Evolutionary conservation across 1,139 yeast species (phyloP).

Genomic region (Kodamaea derodonti): DNA sequence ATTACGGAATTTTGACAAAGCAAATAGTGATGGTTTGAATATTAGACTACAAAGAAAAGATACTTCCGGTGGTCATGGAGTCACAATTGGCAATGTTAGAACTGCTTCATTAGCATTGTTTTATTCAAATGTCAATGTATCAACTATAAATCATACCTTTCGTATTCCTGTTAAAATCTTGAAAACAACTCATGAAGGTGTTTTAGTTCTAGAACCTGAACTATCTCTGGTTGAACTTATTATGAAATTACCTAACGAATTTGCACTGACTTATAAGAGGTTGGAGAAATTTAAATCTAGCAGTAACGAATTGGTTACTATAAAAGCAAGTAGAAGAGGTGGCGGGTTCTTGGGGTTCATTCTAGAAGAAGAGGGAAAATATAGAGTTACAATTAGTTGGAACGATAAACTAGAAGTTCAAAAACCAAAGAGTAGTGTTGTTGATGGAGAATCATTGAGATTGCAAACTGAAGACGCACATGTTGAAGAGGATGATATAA

Average conservation of each 20-base stretch:
- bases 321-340: constrained; percentile 29
- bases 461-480: constrained; percentile 6
- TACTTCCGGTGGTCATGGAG: constrained; percentile 25
- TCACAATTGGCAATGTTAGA: constrained; percentile 26
- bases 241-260: constrained; percentile 47
- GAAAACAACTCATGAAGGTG: constrained; percentile 41
- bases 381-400: constrained; percentile 55
- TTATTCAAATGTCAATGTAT: constrained; percentile 36
- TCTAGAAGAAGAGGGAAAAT: constrained; percentile 51
- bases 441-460: constrained; percentile 21
- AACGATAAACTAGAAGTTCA: constrained; percentile 42
- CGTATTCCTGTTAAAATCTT: constrained; percentile 55
- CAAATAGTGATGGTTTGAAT: constrained; percentile 48
- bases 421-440: constrained; percentile 18
- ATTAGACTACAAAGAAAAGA: constrained; percentile 51
- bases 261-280: constrained; percentile 46
- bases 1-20: constrained; percentile 48
- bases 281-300: constrained; percentile 51
- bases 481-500: constrained; percentile 9
- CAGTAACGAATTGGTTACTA: constrained; percentile 28
- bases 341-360: constrained; percentile 46
- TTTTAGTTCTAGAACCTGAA: constrained; percentile 45
- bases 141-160: constrained; percentile 52
- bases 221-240: constrained; percentile 45
- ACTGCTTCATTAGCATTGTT: constrained; percentile 52